Evolutionary conservation across 208 protist species (phyloP).

Genomic region (Strigomonas culicis): DNA sequence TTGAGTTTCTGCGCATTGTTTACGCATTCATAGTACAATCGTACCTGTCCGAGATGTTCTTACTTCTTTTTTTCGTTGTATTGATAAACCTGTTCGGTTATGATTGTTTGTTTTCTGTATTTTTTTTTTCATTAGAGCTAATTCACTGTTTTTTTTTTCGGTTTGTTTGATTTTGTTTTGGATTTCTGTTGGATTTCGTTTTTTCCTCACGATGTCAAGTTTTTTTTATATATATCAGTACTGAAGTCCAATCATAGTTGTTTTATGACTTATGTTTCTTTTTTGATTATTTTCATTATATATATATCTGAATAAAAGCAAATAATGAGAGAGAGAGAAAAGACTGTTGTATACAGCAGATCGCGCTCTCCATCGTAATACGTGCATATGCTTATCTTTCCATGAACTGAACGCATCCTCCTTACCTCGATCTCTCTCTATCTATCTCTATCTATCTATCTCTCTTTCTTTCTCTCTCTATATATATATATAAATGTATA

Average conservation of each 20-base stretch:
- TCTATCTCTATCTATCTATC: slow-evolving; percentile 10
- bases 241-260: background rate
- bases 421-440: background rate
- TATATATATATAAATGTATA: slow-evolving; percentile 2
- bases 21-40: background rate
- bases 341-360: background rate
- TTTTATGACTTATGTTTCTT: slow-evolving; percentile 3
- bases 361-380: background rate
- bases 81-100: background rate
- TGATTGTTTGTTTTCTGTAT: background rate
- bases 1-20: background rate
- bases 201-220: background rate
- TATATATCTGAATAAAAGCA: slow-evolving; percentile 2
- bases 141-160: slow-evolving; percentile 9
- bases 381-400: background rate
- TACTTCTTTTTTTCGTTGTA: slow-evolving; percentile 2
- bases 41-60: background rate
- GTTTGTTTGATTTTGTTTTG: slow-evolving; percentile 17
- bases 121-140: slow-evolving; percentile 1
- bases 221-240: background rate
- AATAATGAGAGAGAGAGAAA: background rate
- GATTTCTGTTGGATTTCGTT: background rate
- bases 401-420: background rate
- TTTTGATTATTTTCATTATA: slow-evolving; percentile 1
- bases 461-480: slow-evolving; percentile 7